These are phyloP conservation scores for Fragosphaeria purpurea DNA, from an alignment of 2,329 filamentous ascomycete species.

Conservation along the genomic window DNA sequence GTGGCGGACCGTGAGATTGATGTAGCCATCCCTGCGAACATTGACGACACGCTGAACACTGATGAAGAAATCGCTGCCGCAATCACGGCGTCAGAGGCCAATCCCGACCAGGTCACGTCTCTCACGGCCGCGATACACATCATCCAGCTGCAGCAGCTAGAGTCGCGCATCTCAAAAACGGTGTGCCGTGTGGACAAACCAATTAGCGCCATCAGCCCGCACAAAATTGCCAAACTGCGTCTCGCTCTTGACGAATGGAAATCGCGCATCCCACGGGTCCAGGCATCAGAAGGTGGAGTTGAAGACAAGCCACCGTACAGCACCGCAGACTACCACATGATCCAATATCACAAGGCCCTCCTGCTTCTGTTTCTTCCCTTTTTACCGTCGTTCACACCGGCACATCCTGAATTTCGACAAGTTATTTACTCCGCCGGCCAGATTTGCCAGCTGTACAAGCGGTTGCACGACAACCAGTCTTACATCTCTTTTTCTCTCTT, in stretches of 20 bases:
- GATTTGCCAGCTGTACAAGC: conserved; percentile 6
- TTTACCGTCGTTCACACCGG: conserved; percentile 1
- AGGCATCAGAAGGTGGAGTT: not conserved
- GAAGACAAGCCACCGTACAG: not conserved
- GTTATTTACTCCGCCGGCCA: conserved; percentile 3
- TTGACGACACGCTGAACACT: conserved; percentile 2
- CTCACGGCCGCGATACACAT: conserved; percentile 6
- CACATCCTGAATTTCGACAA: conserved; percentile 1
- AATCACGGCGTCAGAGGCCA: not conserved
- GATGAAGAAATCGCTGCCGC: conserved; percentile 1
- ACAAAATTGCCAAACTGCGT: not conserved
- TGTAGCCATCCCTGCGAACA: conserved; percentile 2
- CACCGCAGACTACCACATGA: conserved; percentile 1
- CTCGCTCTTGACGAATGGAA: conserved; percentile 4
- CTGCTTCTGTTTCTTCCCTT: conserved; percentile 3
- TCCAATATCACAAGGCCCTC: conserved; percentile 4
- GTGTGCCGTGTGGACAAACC: conserved; percentile 4
- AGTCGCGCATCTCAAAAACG: not conserved
- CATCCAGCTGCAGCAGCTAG: conserved; percentile 2
- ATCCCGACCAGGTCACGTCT: not conserved
- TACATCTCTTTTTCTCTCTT: conserved; percentile 4
- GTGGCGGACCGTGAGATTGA: conserved; percentile 4
- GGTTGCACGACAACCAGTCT: conserved; percentile 5
- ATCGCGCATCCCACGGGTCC: not conserved
- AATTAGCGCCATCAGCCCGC: not conserved